Conservation (phyloP, 2,329 filamentous ascomycete species). For the Esteya vermicola region DNA sequence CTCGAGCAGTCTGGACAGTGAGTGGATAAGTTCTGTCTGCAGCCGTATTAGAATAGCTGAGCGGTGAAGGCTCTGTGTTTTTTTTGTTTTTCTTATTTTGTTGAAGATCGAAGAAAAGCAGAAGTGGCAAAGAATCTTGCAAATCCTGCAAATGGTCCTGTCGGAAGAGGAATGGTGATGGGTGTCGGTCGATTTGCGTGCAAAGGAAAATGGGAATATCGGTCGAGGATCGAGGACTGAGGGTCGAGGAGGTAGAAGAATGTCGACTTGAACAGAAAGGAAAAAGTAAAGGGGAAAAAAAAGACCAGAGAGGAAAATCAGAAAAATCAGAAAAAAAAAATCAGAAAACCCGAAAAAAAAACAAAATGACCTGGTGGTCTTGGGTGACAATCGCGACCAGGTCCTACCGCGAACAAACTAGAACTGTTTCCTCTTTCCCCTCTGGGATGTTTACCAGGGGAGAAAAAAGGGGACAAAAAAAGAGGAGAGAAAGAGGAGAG, state of each 20-base stretch:
- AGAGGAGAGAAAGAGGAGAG: constrained; percentile 1
- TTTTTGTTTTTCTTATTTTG: not conserved
- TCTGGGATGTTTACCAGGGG: not conserved
- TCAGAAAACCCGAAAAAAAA: not conserved
- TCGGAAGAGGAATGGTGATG: no score
- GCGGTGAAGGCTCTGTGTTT: no score
- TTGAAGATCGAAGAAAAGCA: not conserved
- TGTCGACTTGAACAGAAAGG: no score
- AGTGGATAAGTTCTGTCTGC: not conserved
- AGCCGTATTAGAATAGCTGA: not conserved
- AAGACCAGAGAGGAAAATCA: not conserved
- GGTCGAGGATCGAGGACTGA: no score
- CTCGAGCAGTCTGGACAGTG: not conserved
- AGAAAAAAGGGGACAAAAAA: not conserved
- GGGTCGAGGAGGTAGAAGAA: not conserved
- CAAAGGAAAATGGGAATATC: not conserved
- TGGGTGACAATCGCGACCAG: no score
- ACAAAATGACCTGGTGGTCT: constrained; percentile 1
- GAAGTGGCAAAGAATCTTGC: no score
- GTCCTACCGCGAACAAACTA: no score
- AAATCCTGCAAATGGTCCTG: no score
- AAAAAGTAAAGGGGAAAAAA: not conserved
- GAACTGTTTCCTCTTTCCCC: no score
- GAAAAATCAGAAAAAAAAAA: not conserved
- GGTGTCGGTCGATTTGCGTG: no score